Conservation (phyloP, 768 basidiomycete species). For the Rhodosporidiobolus odoratus region DNA sequence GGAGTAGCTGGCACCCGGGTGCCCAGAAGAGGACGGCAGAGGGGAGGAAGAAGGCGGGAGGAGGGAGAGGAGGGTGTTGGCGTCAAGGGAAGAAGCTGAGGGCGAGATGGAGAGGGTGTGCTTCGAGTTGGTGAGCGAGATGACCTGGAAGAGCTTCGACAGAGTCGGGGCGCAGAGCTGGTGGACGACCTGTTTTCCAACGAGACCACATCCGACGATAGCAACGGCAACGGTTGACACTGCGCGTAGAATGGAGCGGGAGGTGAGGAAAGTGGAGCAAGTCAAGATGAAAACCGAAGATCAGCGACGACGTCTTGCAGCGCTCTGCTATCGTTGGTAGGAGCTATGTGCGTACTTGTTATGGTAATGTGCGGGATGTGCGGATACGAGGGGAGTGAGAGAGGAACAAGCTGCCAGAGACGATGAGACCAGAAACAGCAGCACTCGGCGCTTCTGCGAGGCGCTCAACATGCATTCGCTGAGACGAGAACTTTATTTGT, state of each 20-base stretch:
- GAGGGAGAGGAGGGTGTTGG: constrained; percentile 36
- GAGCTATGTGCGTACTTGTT: too few species aligned
- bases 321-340: too few species aligned
- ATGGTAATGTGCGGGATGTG: too few species aligned
- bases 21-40: constrained; percentile 41
- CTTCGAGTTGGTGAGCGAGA: constrained; percentile 50
- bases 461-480: too few species aligned
- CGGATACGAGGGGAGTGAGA: too few species aligned
- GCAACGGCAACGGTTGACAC: constrained; percentile 54
- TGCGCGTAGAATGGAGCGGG: not conserved
- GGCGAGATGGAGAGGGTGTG: constrained; percentile 44
- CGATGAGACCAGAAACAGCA: too few species aligned
- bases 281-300: not conserved
- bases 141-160: constrained; percentile 45
- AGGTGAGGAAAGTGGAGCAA: not conserved
- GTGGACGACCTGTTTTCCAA: constrained; percentile 72
- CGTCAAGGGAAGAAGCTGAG: constrained; percentile 35
- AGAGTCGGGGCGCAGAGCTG: constrained; percentile 69
- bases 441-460: too few species aligned
- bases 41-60: constrained; percentile 42
- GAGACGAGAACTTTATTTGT: too few species aligned
- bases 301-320: too few species aligned
- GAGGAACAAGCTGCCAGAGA: too few species aligned
- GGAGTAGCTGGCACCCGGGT: constrained; percentile 40
- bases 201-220: constrained; percentile 84